A percentile compares a stretch with the other conserved stretches of the same genome.
These are phyloP conservation scores for Populus davidiana DNA, from an alignment of 345 rosid genomes.

Conservation along the genomic window DNA sequence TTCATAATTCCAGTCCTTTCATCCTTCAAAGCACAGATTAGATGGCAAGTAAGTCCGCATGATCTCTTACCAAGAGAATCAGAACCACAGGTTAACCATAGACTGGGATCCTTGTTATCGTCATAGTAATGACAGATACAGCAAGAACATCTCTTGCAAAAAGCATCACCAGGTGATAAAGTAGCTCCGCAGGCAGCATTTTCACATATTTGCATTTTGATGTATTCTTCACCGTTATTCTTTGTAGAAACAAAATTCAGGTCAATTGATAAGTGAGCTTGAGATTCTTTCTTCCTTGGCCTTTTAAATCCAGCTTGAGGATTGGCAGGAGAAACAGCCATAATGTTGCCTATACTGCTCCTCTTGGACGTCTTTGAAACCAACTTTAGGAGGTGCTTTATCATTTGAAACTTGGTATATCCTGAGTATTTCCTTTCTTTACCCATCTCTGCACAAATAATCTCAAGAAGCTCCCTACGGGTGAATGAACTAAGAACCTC, in stretches of 20 bases:
- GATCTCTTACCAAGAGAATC: constrained; percentile 44
- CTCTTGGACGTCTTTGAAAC: constrained; percentile 42
- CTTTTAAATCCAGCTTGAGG: constrained; percentile 36
- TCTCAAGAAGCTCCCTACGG: constrained; percentile 73
- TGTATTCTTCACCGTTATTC: constrained; percentile 31
- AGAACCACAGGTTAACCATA: constrained; percentile 71
- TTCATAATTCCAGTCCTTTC: constrained; percentile 53
- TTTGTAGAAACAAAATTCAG: constrained; percentile 9
- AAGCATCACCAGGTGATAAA: constrained; percentile 41
- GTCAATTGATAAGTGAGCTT: constrained; percentile 25
- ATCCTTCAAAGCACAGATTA: constrained; percentile 57
- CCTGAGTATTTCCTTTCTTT: constrained; percentile 75
- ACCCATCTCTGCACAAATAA: constrained; percentile 83
- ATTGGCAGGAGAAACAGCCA: constrained; percentile 14
- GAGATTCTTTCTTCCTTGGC: constrained; percentile 38
- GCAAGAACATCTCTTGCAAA: constrained; percentile 84
- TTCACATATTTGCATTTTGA: constrained; percentile 40
- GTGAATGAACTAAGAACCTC: constrained; percentile 69
- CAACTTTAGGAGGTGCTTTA: constrained; percentile 64
- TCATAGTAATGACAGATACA: constrained; percentile 71
- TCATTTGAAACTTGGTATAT: constrained; percentile 64
- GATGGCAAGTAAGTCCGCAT: constrained; percentile 76
- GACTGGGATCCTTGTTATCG: constrained; percentile 85
- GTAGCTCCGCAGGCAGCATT: constrained; percentile 69
- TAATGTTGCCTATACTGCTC: constrained; percentile 3